Percentiles rank a stretch among this genome's conserved stretches.
Evolutionary conservation across 176 grass and related monocot genomes (phyloP).

Genomic region (Avena sativa): DNA sequence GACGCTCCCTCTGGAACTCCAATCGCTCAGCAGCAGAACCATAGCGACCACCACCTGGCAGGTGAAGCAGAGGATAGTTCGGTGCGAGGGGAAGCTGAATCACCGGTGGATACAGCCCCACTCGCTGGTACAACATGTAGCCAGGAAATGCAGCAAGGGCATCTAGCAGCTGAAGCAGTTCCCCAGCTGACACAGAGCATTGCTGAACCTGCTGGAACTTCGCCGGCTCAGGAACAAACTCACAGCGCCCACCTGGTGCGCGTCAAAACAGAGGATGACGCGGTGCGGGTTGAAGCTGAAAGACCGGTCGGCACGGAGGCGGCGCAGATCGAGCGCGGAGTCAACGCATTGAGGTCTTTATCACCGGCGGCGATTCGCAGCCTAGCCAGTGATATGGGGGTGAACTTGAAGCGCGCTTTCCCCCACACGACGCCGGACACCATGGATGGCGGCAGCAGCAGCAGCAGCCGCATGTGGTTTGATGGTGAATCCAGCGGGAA

Average conservation of each 20-base stretch:
- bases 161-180: not conserved
- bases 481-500: not conserved
- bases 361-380: not conserved
- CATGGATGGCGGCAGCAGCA: not conserved
- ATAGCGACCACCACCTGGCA: not conserved
- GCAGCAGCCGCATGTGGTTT: not conserved
- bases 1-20: no score
- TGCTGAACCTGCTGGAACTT: not conserved
- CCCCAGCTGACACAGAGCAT: not conserved
- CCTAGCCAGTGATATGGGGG: not conserved
- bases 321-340: constrained; percentile 4
- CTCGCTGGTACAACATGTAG: not conserved
- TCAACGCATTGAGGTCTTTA: not conserved
- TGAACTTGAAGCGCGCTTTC: constrained; percentile 14
- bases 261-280: not conserved
- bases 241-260: not conserved
- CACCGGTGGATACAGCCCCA: not conserved
- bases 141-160: not conserved
- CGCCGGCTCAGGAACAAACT: not conserved
- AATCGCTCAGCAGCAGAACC: no score
- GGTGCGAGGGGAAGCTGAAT: not conserved
- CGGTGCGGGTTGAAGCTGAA: not conserved
- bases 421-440: not conserved
- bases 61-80: not conserved
- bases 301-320: not conserved